Percentiles rank a stretch among this genome's conserved stretches.
These are phyloP conservation scores for Colletotrichum tropicale DNA, from an alignment of 2,329 filamentous ascomycete species.

Conservation along the genomic window DNA sequence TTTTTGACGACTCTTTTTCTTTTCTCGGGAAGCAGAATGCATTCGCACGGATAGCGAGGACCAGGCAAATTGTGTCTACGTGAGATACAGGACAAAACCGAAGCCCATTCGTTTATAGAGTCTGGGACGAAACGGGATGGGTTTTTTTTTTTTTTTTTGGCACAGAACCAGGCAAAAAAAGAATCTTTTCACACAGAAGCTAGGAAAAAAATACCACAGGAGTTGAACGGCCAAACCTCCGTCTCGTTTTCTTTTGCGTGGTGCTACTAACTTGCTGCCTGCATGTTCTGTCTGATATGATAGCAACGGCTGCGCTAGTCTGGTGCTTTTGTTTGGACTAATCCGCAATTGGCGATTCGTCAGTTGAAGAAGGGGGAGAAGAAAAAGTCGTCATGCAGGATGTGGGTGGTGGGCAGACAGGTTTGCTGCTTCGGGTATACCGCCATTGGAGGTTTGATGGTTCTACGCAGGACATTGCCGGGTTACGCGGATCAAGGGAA, in stretches of 20 bases:
- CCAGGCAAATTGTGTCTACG: neutral
- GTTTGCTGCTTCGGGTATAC: neutral
- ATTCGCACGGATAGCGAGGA: neutral
- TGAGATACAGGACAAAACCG: neutral
- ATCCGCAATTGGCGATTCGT: neutral
- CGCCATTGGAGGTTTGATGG: neutral
- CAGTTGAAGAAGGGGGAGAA: neutral
- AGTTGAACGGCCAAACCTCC: neutral
- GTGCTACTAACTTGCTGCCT: neutral
- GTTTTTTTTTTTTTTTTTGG: neutral
- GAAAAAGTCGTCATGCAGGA: neutral
- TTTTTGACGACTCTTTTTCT: neutral
- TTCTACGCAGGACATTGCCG: neutral
- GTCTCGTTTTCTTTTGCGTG: neutral
- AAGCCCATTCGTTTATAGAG: neutral
- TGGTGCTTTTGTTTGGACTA: neutral
- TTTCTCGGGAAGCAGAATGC: neutral
- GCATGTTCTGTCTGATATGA: neutral
- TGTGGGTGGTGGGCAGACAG: neutral
- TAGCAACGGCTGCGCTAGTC: neutral
- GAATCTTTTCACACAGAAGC: neutral
- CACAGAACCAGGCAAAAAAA: neutral
- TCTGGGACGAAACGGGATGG: neutral
- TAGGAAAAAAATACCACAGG: neutral
- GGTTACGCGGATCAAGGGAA: constrained; percentile 10